A percentile compares a stretch with the other conserved stretches of the same genome.
These are phyloP conservation scores for Poronia punctata DNA, from an alignment of 495 filamentous ascomycete genomes.

Conservation along the genomic window DNA sequence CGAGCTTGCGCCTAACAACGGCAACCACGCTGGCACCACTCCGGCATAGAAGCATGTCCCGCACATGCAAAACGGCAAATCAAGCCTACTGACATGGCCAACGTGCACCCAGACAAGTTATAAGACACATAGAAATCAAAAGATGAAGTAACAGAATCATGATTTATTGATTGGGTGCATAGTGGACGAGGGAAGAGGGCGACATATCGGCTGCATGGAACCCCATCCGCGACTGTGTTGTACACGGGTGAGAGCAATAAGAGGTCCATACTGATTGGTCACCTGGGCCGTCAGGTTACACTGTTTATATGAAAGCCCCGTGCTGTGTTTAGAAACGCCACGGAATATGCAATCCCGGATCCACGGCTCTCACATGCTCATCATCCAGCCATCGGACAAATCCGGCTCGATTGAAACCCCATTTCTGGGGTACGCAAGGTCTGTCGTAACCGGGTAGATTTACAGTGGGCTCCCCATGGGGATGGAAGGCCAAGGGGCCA, in stretches of 20 bases:
- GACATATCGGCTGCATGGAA: constrained; percentile 10
- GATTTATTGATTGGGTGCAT: constrained; percentile 9
- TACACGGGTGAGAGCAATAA: background rate
- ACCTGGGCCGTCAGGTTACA: constrained; percentile 5
- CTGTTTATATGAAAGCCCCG: background rate
- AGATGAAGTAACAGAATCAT: constrained; percentile 8
- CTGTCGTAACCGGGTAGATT: background rate
- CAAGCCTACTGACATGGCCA: background rate
- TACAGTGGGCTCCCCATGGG: constrained; percentile 3
- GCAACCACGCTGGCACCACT: constrained; percentile 5
- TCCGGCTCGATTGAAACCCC: constrained; percentile 1
- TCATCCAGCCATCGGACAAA: constrained; percentile 4
- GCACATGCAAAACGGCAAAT: constrained; percentile 5
- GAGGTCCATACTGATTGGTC: constrained; percentile 5
- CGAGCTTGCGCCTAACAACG: too few relatives aligned
- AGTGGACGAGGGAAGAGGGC: constrained; percentile 1
- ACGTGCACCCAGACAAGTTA: background rate
- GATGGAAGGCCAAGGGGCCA: background rate
- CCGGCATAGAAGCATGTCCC: constrained; percentile 1
- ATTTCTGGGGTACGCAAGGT: background rate
- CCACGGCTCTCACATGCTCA: background rate
- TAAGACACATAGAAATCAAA: constrained; percentile 3
- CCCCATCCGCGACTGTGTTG: constrained; percentile 2
- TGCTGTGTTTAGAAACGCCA: constrained; percentile 5
- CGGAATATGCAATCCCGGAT: constrained; percentile 9